Evolutionary conservation across 495 filamentous ascomycete species (phyloP), one percentile per base, ranked within the genome.

Genomic region (Xylaria curta): DNA sequence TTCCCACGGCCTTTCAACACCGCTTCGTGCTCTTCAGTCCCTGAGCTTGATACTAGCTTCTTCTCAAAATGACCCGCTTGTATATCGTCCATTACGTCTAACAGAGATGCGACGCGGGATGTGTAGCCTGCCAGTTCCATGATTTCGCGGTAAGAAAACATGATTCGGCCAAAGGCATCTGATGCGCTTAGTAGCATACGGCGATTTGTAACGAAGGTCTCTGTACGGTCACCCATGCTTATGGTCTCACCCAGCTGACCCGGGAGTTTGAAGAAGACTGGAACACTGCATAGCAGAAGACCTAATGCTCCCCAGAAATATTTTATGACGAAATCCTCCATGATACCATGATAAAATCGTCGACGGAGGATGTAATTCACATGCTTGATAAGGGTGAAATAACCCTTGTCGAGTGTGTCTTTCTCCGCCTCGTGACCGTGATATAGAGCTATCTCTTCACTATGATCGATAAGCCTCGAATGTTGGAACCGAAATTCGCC

Each of bases 301-400:
- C 96, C 96, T 59, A 99, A 75, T 5, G 96, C 96, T 65, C 97
- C 97, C 96, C 96, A 99, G 84, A 97, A 96, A 77, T 99, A 99
- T 82, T 99, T 99, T 76, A 98, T 95, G 17, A 98, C 93, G 82
- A 97, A 99, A 79, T 99, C 96, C 78, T 99, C 97, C 96, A 98
- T 98, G 72, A 99, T 91, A 15, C 94, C 94, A 76, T 99, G 94
- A 78, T 97, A 98, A 74, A 99, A 91, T 36, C 96, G 87, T 69
- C 93, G 84, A 44, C 94, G 87, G 51, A 99, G 82, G 74, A 98
- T 97, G 76, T 96, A 94, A 78, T 99, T 99, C 78, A 98, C 95
- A 82, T 98, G 97, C 80, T 97, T 98, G 81, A 99, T 99, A 9
- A 99, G 84, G 6, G 97, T 98, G 80, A 99, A 99, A 78, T 99